Evolutionary conservation across 1,284 basidiomycete species (phyloP).

Genomic region (Ustilago sp.): DNA sequence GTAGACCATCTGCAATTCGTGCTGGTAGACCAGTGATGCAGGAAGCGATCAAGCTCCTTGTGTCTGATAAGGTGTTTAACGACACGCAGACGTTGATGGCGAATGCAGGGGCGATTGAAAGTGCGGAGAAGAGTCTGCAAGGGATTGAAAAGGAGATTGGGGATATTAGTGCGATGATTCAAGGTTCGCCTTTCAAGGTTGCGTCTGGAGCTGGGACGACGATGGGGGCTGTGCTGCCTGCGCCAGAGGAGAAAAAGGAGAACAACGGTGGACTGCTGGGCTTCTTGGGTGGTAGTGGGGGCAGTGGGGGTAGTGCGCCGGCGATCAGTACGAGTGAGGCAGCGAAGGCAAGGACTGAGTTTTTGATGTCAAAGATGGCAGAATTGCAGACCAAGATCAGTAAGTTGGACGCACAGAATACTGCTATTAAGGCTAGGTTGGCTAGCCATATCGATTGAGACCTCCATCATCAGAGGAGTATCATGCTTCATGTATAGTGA

Average conservation of each 20-base stretch:
- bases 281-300: slow-evolving; percentile 13
- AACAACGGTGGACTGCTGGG: not conserved
- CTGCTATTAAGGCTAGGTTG: slow-evolving; percentile 44
- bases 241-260: slow-evolving; percentile 17
- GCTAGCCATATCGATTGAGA: slow-evolving; percentile 20
- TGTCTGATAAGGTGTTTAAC: slow-evolving; percentile 81
- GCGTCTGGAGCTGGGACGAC: slow-evolving; percentile 52
- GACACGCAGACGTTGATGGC: slow-evolving; percentile 81
- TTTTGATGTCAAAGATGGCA: slow-evolving; percentile 81
- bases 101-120: slow-evolving; percentile 73
- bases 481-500: not conserved
- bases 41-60: slow-evolving; percentile 84
- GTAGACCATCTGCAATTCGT: slow-evolving; percentile 84
- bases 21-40: slow-evolving; percentile 91
- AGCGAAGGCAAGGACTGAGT: slow-evolving; percentile 76
- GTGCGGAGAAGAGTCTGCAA: slow-evolving; percentile 77
- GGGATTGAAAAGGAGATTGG: slow-evolving; percentile 82
- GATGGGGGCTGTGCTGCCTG: slow-evolving; percentile 21
- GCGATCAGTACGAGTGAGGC: slow-evolving; percentile 72
- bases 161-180: slow-evolving; percentile 50
- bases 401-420: slow-evolving; percentile 43
- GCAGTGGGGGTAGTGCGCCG: not conserved
- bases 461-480: not conserved
- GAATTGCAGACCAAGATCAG: slow-evolving; percentile 77
- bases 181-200: slow-evolving; percentile 67